Evolutionary conservation across 2,329 filamentous ascomycete species (phyloP), one percentile per base, ranked within the genome.

Genomic region (Aspergillus nomiae): DNA sequence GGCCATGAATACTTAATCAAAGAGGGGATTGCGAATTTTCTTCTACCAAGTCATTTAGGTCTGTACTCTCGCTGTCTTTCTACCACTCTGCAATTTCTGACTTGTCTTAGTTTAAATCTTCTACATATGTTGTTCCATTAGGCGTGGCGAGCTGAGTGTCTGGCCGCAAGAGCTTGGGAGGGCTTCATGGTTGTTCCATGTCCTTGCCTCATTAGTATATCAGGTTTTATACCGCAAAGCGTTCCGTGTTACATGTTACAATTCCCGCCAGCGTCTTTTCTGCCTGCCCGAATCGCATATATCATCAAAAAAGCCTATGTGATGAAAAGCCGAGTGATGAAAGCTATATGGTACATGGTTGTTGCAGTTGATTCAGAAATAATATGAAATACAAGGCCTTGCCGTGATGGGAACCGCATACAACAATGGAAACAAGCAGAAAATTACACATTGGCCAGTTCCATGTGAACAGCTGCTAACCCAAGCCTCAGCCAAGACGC

Each of bases 1-100:
- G 92, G 91, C 55, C 94, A 98, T 76, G 92, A 96, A 82, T 99
- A 98, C 79, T 89, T 89, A 63, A 90, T 99, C 66, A 94, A 95
- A 76, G 94, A 99, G 80, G 95, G 95, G 6, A 97, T 98, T 77
- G 92, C 93, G 63, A 98, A 98, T 79, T 99, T 99, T 74, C 81
- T 99, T 75, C 81, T 99, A 70, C 95, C 95, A 14, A 95, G 91
- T 72, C 95, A 99, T 82, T 81, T 99, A 78, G 95, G 78, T 80
- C 61, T 56, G 73, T 38, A 36, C 16, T 6, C 46, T 53, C 30
- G 41, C 60, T 63, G 36, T 62, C 34, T 26, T 56, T 21, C 48
- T 28, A 28, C 5, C 34, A 46, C 26, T 24, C 36, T 32, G 11
- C 16, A 11, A 16, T 12, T 14, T 10, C 48, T 51, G 19, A 51